Conservation (phyloP, 352 stramenopile genomes). For the Phytophthora pistaciae region DNA sequence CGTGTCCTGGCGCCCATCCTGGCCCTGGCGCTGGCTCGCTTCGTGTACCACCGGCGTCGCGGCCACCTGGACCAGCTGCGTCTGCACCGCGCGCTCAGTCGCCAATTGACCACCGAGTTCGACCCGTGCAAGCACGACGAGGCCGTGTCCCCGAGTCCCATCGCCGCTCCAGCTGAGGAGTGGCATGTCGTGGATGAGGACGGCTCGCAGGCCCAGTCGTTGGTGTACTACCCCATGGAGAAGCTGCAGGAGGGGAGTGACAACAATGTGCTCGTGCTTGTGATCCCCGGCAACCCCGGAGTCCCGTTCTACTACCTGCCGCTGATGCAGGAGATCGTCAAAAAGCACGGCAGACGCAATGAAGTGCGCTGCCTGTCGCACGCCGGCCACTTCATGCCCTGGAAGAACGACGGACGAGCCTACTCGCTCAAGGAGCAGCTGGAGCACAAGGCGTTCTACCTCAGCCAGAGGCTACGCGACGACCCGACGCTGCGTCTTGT, state of each 20-base stretch:
- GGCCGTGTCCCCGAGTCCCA: neutral
- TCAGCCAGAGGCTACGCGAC: slow-evolving; percentile 46
- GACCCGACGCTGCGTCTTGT: slow-evolving; percentile 61
- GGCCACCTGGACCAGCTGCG: slow-evolving; percentile 52
- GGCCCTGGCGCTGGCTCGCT: slow-evolving; percentile 51
- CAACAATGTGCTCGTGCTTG: slow-evolving; percentile 59
- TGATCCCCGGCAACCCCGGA: slow-evolving; percentile 76
- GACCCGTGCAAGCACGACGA: neutral
- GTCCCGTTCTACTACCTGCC: slow-evolving; percentile 73
- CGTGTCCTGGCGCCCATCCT: slow-evolving; percentile 42
- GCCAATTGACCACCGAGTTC: slow-evolving; percentile 33
- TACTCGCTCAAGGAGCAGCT: slow-evolving; percentile 71
- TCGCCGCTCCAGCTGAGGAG: slow-evolving; percentile 42
- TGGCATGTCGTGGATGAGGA: slow-evolving; percentile 58
- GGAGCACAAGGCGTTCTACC: slow-evolving; percentile 63
- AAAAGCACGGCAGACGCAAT: slow-evolving; percentile 37
- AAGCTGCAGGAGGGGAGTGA: neutral
- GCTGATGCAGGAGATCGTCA: slow-evolving; percentile 65
- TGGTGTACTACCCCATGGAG: slow-evolving; percentile 52
- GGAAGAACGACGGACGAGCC: slow-evolving; percentile 59
- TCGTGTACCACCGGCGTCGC: slow-evolving; percentile 53
- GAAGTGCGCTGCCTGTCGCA: slow-evolving; percentile 75
- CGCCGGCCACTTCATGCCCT: slow-evolving; percentile 71
- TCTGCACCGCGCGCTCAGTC: slow-evolving; percentile 46
- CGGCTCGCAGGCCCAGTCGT: slow-evolving; percentile 49